Percentiles rank a stretch among this genome's conserved stretches.
These are phyloP conservation scores for Zoysia matrella DNA, from an alignment of 202 grass and related monocot genomes.

Conservation along the genomic window DNA sequence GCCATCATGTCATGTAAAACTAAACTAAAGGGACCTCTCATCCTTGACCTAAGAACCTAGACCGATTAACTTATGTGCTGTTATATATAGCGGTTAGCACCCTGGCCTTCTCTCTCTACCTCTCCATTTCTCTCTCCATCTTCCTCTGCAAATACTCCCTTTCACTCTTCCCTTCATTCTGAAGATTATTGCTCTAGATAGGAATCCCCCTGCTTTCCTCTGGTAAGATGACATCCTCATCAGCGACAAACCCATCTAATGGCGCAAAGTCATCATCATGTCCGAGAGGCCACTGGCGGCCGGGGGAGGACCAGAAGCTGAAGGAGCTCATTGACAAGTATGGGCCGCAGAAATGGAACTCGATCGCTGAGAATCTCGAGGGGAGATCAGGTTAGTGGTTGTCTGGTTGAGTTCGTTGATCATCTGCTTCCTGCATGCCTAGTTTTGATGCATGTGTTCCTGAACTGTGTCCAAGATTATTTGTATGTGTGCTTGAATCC, in stretches of 20 bases:
- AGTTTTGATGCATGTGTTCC: not conserved
- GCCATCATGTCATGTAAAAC: constrained; percentile 67
- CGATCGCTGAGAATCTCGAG: constrained; percentile 97
- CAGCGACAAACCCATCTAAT: constrained; percentile 66
- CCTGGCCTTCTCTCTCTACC: constrained; percentile 40
- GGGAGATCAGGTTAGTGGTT: too few relatives aligned
- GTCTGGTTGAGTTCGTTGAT: constrained; percentile 33
- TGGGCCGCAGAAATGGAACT: constrained; percentile 97
- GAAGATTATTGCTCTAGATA: not conserved
- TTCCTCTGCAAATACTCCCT: constrained; percentile 12
- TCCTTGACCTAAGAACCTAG: constrained; percentile 60
- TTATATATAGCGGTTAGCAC: constrained; percentile 41
- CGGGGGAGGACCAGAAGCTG: constrained; percentile 84
- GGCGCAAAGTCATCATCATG: constrained; percentile 52
- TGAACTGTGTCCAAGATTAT: constrained; percentile 12
- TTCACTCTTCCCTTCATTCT: not conserved
- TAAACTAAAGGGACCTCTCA: constrained; percentile 69
- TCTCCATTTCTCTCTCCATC: constrained; percentile 17
- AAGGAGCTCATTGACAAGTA: constrained; percentile 74
- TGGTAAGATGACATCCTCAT: constrained; percentile 59
- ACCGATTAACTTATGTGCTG: constrained; percentile 12
- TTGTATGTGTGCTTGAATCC: not conserved
- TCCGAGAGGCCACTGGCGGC: constrained; percentile 88
- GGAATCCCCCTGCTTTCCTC: not conserved
- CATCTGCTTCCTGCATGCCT: not conserved